Conservation (phyloP, 306 rosid species). For the Prunus fruticosa region DNA sequence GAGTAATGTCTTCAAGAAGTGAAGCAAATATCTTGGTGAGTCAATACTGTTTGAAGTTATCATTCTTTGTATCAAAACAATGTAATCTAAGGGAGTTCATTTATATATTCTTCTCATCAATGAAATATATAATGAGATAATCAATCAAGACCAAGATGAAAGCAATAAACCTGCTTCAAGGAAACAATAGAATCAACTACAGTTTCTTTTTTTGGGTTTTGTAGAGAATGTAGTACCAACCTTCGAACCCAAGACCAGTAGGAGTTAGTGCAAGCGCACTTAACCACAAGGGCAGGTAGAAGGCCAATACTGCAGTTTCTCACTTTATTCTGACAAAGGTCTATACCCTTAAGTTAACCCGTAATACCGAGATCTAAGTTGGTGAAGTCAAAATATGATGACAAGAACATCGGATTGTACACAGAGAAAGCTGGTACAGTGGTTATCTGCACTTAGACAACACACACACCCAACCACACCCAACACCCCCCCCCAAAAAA, state of each 20-base stretch:
- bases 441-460: not conserved
- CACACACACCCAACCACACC: too few species aligned
- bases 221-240: too few species aligned
- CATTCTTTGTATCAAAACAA: not conserved
- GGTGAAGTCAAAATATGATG: slow-evolving; percentile 1
- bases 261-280: too few species aligned
- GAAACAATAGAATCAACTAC: not conserved
- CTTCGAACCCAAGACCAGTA: too few species aligned
- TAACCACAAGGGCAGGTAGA: too few species aligned
- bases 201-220: too few species aligned
- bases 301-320: too few species aligned
- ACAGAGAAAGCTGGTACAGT: not conserved
- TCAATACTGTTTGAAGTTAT: not conserved
- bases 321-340: not conserved
- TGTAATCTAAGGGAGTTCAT: not conserved
- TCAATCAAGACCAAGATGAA: not conserved
- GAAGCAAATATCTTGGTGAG: not conserved
- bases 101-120: not conserved
- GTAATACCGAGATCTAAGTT: not conserved
- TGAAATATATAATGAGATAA: not conserved
- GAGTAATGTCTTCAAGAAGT: not conserved
- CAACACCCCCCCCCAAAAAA: not conserved
- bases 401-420: not conserved
- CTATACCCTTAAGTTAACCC: not conserved
- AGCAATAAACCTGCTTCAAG: not conserved